These are phyloP conservation scores for Alternaria ventricosa DNA, from an alignment of 2,329 filamentous ascomycete species.

Conservation along the genomic window DNA sequence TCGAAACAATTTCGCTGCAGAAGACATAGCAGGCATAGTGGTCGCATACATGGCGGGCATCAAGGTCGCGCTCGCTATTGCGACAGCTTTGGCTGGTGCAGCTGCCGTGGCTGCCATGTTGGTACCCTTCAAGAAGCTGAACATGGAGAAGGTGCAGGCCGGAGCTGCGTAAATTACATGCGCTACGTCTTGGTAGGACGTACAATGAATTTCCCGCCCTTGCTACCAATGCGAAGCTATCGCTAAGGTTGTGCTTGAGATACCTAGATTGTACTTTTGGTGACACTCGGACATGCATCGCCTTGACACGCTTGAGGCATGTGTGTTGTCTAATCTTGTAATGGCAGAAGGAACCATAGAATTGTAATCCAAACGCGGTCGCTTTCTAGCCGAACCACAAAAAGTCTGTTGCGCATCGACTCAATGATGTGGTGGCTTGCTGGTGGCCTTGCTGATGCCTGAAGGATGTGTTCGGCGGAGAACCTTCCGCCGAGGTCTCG, in stretches of 20 bases:
- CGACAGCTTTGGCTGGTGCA: background rate
- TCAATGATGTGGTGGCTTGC: background rate
- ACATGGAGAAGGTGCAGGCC: background rate
- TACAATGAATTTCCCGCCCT: background rate
- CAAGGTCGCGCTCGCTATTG: conserved; percentile 14
- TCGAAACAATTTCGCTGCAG: conserved; percentile 16
- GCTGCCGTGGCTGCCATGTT: background rate
- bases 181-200: background rate
- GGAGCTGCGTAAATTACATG: background rate
- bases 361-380: background rate
- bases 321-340: background rate
- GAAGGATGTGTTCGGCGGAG: background rate
- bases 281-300: background rate
- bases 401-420: background rate
- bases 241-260: background rate
- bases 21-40: conserved; percentile 10
- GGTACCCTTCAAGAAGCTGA: background rate
- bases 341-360: background rate
- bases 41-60: conserved; percentile 17
- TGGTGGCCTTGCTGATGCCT: background rate
- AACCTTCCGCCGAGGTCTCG: background rate
- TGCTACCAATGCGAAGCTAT: background rate
- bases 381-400: background rate
- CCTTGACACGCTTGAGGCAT: background rate
- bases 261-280: background rate